Evolutionary conservation across 2,329 filamentous ascomycete genomes (phyloP).

Genomic region (Colletotrichum tamarilloi): DNA sequence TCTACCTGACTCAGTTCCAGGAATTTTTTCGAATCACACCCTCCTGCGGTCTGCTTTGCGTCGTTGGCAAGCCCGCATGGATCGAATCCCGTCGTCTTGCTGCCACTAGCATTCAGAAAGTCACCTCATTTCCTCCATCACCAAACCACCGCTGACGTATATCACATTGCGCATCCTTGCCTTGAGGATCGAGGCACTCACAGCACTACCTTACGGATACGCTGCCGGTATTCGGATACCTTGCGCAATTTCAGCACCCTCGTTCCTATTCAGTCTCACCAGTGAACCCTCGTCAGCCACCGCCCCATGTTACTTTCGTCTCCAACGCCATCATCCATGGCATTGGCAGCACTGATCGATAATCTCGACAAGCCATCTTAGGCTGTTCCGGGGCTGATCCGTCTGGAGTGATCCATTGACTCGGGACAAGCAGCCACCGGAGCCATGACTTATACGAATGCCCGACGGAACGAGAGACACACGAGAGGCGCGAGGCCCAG

Average conservation of each 20-base stretch:
- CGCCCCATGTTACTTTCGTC: neutral
- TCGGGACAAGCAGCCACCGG: conserved; percentile 11
- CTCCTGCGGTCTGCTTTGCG: neutral
- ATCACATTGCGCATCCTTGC: conserved; percentile 2
- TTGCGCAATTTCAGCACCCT: conserved; percentile 3
- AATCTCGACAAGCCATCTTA: conserved; percentile 15
- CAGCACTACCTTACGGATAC: too few species aligned
- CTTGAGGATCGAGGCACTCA: neutral
- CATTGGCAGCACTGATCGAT: conserved; percentile 4
- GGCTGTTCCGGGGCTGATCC: conserved; percentile 27
- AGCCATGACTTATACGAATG: conserved; percentile 6
- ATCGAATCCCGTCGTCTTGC: neutral
- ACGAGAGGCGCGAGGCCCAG: conserved; percentile 11
- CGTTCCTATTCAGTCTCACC: conserved; percentile 16
- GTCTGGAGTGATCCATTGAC: conserved; percentile 25
- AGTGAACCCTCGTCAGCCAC: conserved; percentile 11
- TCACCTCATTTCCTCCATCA: conserved; percentile 25
- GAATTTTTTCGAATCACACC: neutral
- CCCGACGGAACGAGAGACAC: neutral
- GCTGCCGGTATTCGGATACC: neutral
- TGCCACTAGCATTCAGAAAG: conserved; percentile 7
- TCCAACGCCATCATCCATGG: neutral
- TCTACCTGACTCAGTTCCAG: conserved; percentile 25
- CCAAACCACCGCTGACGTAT: conserved; percentile 26
- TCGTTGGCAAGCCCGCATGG: neutral